Evolutionary conservation across 805 yeast species (phyloP).

Genomic region (Cyberlindnera veronae): DNA sequence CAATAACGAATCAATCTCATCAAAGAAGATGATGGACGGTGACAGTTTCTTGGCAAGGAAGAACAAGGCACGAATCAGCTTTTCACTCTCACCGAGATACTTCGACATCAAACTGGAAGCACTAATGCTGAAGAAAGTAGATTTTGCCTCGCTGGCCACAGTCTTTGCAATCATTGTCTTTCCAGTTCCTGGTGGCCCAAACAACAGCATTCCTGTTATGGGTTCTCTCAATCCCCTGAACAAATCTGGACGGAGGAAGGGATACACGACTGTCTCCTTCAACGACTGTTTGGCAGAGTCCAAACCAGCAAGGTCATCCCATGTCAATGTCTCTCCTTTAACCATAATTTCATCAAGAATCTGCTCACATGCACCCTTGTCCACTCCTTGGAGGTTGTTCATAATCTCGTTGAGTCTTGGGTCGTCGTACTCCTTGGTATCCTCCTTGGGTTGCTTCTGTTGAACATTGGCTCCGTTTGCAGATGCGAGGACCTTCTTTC

Average conservation of each 20-base stretch:
- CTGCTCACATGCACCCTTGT: conserved; percentile 72
- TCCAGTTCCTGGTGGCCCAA: conserved; percentile 99
- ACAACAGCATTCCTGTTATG: conserved; percentile 90
- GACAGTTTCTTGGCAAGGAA: conserved; percentile 79
- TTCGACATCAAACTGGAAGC: conserved; percentile 88
- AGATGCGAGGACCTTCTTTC: conserved; percentile 5
- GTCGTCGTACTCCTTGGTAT: conserved; percentile 15
- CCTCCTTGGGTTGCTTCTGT: conserved; percentile 1
- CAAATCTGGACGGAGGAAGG: conserved; percentile 89
- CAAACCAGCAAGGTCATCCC: conserved; percentile 95
- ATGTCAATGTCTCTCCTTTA: conserved; percentile 84
- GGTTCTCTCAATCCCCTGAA: conserved; percentile 92
- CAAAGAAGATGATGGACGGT: conserved; percentile 92
- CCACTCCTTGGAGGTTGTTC: conserved; percentile 58
- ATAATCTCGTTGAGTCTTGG: conserved; percentile 29
- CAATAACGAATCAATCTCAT: conserved; percentile 89
- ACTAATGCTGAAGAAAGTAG: conserved; percentile 88
- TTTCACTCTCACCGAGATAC: conserved; percentile 90
- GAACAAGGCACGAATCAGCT: conserved; percentile 84
- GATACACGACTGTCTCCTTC: conserved; percentile 94
- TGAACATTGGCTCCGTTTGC: conserved; percentile 3
- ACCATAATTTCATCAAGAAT: conserved; percentile 85
- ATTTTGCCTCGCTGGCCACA: conserved; percentile 91
- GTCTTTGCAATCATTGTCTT: conserved; percentile 97
- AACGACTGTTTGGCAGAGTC: conserved; percentile 84